These are phyloP conservation scores for Globisporangium paddicum DNA, from an alignment of 352 stramenopile genomes.

Conservation along the genomic window DNA sequence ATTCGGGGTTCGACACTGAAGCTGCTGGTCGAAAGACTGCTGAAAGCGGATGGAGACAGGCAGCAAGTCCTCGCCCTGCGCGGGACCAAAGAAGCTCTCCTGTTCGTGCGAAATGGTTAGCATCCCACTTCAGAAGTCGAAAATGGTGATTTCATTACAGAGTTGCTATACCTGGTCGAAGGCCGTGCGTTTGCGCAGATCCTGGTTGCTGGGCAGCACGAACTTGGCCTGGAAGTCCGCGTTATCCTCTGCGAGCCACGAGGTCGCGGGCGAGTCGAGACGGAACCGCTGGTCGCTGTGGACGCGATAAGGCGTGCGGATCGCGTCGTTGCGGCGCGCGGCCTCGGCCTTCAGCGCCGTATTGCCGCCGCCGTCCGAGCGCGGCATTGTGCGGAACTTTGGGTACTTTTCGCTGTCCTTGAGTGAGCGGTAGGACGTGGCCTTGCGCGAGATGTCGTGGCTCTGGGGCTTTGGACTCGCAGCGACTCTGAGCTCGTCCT, in stretches of 20 bases:
- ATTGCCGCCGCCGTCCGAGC: slow-evolving; percentile 16
- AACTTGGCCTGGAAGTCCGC: slow-evolving; percentile 73
- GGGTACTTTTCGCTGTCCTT: slow-evolving; percentile 19
- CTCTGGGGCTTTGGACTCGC: background rate
- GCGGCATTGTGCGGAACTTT: slow-evolving; percentile 24
- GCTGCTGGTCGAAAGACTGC: slow-evolving; percentile 12
- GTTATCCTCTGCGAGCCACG: slow-evolving; percentile 12
- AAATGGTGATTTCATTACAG: background rate
- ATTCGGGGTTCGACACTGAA: slow-evolving; percentile 5
- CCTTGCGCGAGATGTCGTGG: slow-evolving; percentile 6
- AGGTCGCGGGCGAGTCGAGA: slow-evolving; percentile 20
- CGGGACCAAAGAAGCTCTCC: slow-evolving; percentile 46
- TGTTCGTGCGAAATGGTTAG: background rate
- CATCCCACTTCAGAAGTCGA: background rate
- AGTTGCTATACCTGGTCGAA: slow-evolving; percentile 35
- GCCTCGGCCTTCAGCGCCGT: slow-evolving; percentile 31
- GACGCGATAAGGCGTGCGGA: slow-evolving; percentile 36
- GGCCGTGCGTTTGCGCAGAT: slow-evolving; percentile 45
- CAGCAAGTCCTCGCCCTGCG: slow-evolving; percentile 27
- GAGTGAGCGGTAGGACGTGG: slow-evolving; percentile 17
- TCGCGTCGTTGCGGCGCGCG: slow-evolving; percentile 38
- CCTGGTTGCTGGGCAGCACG: slow-evolving; percentile 50
- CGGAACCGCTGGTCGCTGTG: slow-evolving; percentile 46
- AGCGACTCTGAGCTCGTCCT: background rate
- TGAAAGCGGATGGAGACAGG: slow-evolving; percentile 28